Evolutionary conservation across 2,329 filamentous ascomycete species (phyloP), one percentile per base, ranked within the genome.

Genomic region (Fusarium duplospermum): DNA sequence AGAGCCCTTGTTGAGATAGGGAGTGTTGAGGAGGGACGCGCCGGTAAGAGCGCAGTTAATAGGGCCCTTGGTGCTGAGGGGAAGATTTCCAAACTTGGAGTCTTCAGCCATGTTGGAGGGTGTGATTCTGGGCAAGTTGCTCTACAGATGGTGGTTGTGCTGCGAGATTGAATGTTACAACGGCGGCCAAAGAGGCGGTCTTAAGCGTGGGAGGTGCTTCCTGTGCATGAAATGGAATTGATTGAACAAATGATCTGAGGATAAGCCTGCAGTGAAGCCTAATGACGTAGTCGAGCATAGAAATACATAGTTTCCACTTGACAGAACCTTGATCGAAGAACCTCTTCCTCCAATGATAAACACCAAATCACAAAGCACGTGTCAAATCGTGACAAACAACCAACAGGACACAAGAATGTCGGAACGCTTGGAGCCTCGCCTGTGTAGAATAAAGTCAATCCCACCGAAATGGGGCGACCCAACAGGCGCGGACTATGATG

Each of bases 1-100:
- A 4, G 94, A 94, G 33, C 94, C 94, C 82, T 96, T 96, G 84
- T 97, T 97, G 84, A 94, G 76, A 31, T 79, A 81, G 1, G 82
- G 81, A 1, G 78, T 80, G 69, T 83, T 84, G 52, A 84, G 79
- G 5, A 84, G 74, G 6, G 79, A 80, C 4, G 78, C 72, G 29
- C 83, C 83, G 0, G 78, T 80, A 36, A 84, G 76, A 47, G 83
- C 82, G 56, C 83, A 84, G 38, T 81, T 79, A 24, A 84, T 77
- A 50, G 82, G 79, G 8, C 82, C 82, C 11, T 66, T 76, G 60
- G 82, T 83, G 72, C 81, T 82, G 59, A 84, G 79, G 7, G 81
- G 81, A 2, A 83, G 76, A 20, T 81, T 60, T 13, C 72, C 71
- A 64, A 81, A 83, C 58, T 78, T 80, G 63, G 80, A 71, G 13